phyloP scores from a whole-genome alignment of 192 early-diverging fungal genomes.

The Gamsiella multidivaricata region DNA sequence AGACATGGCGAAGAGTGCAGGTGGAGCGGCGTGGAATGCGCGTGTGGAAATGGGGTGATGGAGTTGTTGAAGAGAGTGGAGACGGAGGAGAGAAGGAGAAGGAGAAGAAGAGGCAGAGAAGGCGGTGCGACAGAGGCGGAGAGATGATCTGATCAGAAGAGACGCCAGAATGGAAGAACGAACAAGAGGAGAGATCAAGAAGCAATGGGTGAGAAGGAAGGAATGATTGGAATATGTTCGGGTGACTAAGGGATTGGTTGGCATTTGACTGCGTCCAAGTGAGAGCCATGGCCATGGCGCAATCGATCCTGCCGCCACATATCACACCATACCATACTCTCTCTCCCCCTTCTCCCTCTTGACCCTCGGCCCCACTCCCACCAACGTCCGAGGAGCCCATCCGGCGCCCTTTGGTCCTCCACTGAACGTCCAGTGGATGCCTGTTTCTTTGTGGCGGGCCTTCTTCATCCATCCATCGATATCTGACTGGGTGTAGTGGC shows the following conservation, averaged over 20 bases:
- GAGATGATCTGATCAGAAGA: constrained; percentile 27
- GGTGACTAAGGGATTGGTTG: too few species aligned
- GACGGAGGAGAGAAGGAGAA: constrained; percentile 38
- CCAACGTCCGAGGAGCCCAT: too few species aligned
- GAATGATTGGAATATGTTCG: neutral
- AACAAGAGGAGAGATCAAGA: neutral
- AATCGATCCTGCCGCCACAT: too few species aligned
- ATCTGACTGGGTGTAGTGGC: too few species aligned
- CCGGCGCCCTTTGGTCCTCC: too few species aligned
- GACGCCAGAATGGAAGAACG: constrained; percentile 42
- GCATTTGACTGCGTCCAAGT: too few species aligned
- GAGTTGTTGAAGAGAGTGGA: constrained; percentile 6
- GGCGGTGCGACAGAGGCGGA: constrained; percentile 29
- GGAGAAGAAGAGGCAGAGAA: constrained; percentile 6
- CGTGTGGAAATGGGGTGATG: constrained; percentile 8
- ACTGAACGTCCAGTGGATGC: too few species aligned
- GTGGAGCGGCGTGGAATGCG: constrained; percentile 12
- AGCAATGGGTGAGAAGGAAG: neutral
- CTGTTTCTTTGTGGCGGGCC: too few species aligned
- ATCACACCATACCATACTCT: too few species aligned
- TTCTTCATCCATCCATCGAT: too few species aligned
- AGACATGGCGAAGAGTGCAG: constrained; percentile 58
- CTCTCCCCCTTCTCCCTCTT: too few species aligned
- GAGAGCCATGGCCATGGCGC: neutral
- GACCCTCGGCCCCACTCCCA: too few species aligned